Evolutionary conservation across 495 filamentous ascomycete species (phyloP), one percentile per base, ranked within the genome.

Genomic region (Poronia punctata): DNA sequence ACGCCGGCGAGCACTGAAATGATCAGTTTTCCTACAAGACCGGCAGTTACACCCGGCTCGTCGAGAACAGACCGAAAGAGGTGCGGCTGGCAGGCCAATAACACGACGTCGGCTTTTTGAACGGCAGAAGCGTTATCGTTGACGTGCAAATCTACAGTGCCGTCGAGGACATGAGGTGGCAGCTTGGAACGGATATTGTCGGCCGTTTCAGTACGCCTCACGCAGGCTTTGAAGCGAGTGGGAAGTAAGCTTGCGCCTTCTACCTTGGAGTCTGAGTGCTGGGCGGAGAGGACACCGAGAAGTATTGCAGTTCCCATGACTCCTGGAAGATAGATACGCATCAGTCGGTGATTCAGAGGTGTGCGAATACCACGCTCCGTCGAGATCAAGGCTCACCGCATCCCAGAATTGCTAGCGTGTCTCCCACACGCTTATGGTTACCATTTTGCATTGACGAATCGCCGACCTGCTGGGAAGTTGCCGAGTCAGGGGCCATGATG

Each of bases 1-100:
- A 83, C 75, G 3, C 84, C 83, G 0, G 81, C 83, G 15, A 82
- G 64, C 19, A 88, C 81, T 38, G 71, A 78, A 34, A 88, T 78
- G 5, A 88, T 59, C 8, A 88, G 54, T 41, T 88, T 88, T 1
- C 79, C 80, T 7, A 53, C 38, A 0, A 86, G 53, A 7, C 80
- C 81, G 33, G 75, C 66, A 7, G 53, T 48, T 65, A 84, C 79
- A 10, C 76, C 79, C 3, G 53, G 46, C 21, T 59, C 70, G 5
- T 57, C 40, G 4, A 84, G 59, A 20, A 83, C 71, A 16, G 65
- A 68, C 3, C 56, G 42, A n/a, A 76, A 62, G 64, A 79, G 74
- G 28, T 83, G 71, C 3, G 80, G 81, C 48, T 84, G 83, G 54
- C 79, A 83, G 10, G 66, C 71, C 1, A 84, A 61, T 21, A 84